Evolutionary conservation across 352 stramenopile genomes (phyloP).

Genomic region (Bremia lactucae): DNA sequence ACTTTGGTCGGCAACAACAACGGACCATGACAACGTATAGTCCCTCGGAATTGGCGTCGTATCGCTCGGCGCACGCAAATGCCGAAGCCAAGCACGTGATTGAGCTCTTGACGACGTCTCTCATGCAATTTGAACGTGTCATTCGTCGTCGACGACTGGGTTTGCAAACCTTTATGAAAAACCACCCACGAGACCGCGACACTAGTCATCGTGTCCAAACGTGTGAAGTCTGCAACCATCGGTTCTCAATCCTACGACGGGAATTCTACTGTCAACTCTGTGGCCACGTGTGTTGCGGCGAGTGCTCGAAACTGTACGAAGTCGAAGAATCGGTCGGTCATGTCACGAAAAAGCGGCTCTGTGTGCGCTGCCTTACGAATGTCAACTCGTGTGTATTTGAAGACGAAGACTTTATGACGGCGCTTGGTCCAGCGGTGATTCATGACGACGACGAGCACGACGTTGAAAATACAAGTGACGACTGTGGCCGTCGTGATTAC

Average conservation of each 20-base stretch:
- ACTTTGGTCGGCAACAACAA: conserved; percentile 24
- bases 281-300: conserved; percentile 36
- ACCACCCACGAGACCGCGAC: conserved; percentile 7
- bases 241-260: conserved; percentile 32
- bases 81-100: conserved; percentile 52
- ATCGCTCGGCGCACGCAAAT: conserved; percentile 40
- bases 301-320: conserved; percentile 46
- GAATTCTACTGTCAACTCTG: conserved; percentile 50
- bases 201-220: conserved; percentile 14
- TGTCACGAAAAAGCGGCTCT: conserved; percentile 38
- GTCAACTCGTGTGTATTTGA: conserved; percentile 49
- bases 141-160: conserved; percentile 56
- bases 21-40: conserved; percentile 14
- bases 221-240: conserved; percentile 34
- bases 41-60: conserved; percentile 22
- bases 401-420: conserved; percentile 43
- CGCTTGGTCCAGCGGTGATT: conserved; percentile 36
- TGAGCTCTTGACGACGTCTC: conserved; percentile 36
- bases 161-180: conserved; percentile 51
- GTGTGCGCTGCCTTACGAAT: conserved; percentile 41
- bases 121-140: conserved; percentile 53
- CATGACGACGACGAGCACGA: conserved; percentile 11
- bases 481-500: conserved; percentile 12
- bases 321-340: conserved; percentile 37
- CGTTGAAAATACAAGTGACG: conserved; percentile 8